A percentile compares a stretch with the other conserved stretches of the same genome.
Evolutionary conservation across 2,329 filamentous ascomycete species (phyloP).

Genomic region (Alternaria postmessia): DNA sequence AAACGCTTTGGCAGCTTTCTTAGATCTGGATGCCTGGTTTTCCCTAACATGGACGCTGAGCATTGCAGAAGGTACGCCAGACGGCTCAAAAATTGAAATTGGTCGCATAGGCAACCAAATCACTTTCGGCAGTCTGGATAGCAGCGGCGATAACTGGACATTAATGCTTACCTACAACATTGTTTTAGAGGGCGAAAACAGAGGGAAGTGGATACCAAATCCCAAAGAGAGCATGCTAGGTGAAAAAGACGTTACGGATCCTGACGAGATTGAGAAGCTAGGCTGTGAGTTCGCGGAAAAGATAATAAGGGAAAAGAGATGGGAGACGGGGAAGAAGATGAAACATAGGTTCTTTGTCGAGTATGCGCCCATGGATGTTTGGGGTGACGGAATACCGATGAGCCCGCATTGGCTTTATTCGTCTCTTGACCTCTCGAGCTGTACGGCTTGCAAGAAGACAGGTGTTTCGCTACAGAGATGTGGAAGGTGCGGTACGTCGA

Average conservation of each 20-base stretch:
- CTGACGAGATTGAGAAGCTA: slow-evolving; percentile 18
- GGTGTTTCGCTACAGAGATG: slow-evolving; percentile 23
- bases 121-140: slow-evolving; percentile 31
- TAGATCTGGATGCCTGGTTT: slow-evolving; percentile 38
- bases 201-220: slow-evolving; percentile 30
- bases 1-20: slow-evolving; percentile 24
- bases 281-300: slow-evolving; percentile 5
- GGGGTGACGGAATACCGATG: slow-evolving; percentile 36
- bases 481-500: slow-evolving; percentile 33
- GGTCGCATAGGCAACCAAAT: slow-evolving; percentile 33
- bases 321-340: slow-evolving; percentile 28
- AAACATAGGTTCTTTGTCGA: slow-evolving; percentile 31
- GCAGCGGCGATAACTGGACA: slow-evolving; percentile 27
- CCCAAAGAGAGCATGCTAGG: slow-evolving; percentile 32
- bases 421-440: slow-evolving; percentile 16
- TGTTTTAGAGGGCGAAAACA: neutral
- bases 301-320: slow-evolving; percentile 15
- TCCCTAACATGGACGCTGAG: slow-evolving; percentile 30
- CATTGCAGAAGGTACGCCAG: slow-evolving; percentile 13
- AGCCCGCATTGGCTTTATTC: slow-evolving; percentile 33
- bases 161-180: slow-evolving; percentile 35
- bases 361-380: slow-evolving; percentile 38
- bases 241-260: slow-evolving; percentile 21
- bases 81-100: slow-evolving; percentile 28
- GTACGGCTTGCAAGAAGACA: slow-evolving; percentile 22